Evolutionary conservation across 169 alveolate species (phyloP).

Genomic region (Amoebophrya sp.): DNA sequence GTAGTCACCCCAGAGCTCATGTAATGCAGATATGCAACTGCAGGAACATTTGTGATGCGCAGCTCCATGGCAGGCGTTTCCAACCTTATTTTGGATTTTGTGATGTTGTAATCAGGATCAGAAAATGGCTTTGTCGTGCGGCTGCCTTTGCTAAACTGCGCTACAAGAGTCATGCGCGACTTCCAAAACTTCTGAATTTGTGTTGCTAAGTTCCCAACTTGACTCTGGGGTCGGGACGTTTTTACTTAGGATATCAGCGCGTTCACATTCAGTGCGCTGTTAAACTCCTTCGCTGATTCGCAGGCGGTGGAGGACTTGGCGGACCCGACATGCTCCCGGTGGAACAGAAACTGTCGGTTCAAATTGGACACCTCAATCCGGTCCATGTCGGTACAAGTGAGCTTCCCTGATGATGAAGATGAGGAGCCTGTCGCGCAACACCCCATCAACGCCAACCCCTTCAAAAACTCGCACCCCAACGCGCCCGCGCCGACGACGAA

Average conservation of each 20-base stretch:
- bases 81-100: too few relatives aligned
- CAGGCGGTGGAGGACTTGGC: constrained; percentile 42
- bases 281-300: constrained; percentile 31
- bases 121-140: constrained; percentile 52
- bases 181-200: too few relatives aligned
- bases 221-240: too few relatives aligned
- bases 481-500: constrained; percentile 88
- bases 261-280: constrained; percentile 39
- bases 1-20: not conserved
- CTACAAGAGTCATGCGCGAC: too few relatives aligned
- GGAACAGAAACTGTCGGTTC: constrained; percentile 94
- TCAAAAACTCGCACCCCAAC: constrained; percentile 96
- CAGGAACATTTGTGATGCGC: too few relatives aligned
- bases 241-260: constrained; percentile 46
- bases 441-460: constrained; percentile 93
- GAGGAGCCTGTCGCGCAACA: too few relatives aligned
- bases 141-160: too few relatives aligned
- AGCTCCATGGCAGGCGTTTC: too few relatives aligned
- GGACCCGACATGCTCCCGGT: constrained; percentile 52
- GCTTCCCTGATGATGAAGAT: constrained; percentile 64
- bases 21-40: too few relatives aligned
- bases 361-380: constrained; percentile 90
- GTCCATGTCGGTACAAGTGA: constrained; percentile 95
- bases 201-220: too few relatives aligned
- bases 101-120: too few relatives aligned